Evolutionary conservation across 139 green algal genomes (phyloP).

Genomic region (Asterochloris erici): DNA sequence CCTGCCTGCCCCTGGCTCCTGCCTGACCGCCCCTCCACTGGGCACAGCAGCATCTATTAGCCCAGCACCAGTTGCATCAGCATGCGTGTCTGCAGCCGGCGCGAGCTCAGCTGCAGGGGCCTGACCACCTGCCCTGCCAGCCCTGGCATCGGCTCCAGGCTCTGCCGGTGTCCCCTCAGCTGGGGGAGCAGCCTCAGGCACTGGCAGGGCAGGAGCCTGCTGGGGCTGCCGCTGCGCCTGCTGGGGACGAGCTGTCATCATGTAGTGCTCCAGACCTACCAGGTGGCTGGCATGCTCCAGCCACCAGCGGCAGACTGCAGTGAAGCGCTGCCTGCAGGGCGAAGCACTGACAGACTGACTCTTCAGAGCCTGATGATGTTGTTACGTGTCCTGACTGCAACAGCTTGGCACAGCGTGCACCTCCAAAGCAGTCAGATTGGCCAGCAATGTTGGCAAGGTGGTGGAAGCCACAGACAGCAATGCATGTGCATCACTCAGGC

Average conservation of each 20-base stretch:
- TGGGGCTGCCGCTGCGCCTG: not conserved
- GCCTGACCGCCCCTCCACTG: not conserved
- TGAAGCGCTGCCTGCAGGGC: constrained; percentile 2
- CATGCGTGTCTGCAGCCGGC: not conserved
- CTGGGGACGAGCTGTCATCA: not conserved
- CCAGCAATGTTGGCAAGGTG: not conserved
- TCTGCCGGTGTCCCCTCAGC: not conserved
- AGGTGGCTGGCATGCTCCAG: not conserved
- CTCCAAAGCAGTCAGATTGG: not conserved
- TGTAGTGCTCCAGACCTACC: constrained; percentile 8
- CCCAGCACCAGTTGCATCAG: not conserved
- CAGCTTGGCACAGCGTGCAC: not conserved
- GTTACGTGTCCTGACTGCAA: not conserved
- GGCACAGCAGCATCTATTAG: not conserved
- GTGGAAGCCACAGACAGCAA: not conserved
- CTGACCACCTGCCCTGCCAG: not conserved
- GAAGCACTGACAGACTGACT: not conserved
- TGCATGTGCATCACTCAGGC: not conserved
- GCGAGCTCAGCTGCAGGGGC: not conserved
- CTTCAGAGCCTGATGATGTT: not conserved
- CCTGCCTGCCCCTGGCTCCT: not conserved
- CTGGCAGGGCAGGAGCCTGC: not conserved
- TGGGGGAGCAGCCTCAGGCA: not conserved
- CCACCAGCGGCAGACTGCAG: not conserved
- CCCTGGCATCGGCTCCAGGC: not conserved